phyloP scores from a whole-genome alignment of 148 eudicot species.

The Camellia japonica region DNA sequence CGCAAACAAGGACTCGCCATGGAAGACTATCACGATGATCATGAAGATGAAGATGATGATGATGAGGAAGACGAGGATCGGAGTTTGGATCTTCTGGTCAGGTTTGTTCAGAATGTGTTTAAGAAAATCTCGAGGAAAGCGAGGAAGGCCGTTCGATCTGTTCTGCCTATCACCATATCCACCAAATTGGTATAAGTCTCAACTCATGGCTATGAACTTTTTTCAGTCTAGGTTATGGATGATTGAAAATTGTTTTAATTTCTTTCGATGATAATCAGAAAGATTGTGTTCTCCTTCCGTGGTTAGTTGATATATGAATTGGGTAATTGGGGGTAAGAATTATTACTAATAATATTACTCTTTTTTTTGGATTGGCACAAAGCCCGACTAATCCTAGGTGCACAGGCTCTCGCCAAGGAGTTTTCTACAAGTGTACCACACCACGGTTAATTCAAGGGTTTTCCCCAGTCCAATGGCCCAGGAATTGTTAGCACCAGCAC shows the following conservation, averaged over 20 bases:
- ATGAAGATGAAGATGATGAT: constrained; percentile 63
- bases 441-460: too few relatives aligned
- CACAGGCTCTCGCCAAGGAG: too few relatives aligned
- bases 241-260: too few relatives aligned
- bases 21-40: constrained; percentile 20
- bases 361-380: background rate
- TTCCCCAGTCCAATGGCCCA: background rate
- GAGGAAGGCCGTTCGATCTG: constrained; percentile 81
- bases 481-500: background rate
- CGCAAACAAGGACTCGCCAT: background rate
- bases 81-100: constrained; percentile 82
- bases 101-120: constrained; percentile 80
- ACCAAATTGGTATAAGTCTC: constrained; percentile 60
- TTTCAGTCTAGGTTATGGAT: background rate
- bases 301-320: too few relatives aligned
- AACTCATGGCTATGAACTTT: background rate
- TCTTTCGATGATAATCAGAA: background rate
- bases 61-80: constrained; percentile 88
- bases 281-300: background rate
- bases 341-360: too few relatives aligned
- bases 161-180: constrained; percentile 73
- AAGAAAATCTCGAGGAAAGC: constrained; percentile 75
- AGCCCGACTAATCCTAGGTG: background rate
- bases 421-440: background rate
- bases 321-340: too few relatives aligned